Evolutionary conservation across 2,329 filamentous ascomycete genomes (phyloP), one percentile per base, ranked within the genome.

Genomic region (Trichophyton verrucosum): DNA sequence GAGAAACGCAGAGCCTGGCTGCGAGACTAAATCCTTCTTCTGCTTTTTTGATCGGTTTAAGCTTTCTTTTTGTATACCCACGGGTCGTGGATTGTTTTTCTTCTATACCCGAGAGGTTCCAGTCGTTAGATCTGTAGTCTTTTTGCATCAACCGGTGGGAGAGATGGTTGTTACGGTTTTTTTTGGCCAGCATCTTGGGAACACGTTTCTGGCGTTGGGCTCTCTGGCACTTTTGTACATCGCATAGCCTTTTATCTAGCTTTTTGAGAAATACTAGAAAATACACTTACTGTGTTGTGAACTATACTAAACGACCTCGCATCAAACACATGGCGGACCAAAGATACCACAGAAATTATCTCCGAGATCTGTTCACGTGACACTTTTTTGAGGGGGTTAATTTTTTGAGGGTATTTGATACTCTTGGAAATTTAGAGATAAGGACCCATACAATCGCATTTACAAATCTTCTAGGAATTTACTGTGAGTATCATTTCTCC

Each of bases 1-100:
- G 91, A 96, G 78, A 97, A 96, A 77, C 82, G 91, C 63, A 80
- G 91, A 65, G 92, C 91, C 8, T 99, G 94, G 90, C 75, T 97
- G 69, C 80, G 86, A 68, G 91, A 96, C 75, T 96, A 76, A 86
- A 63, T 8, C n/a, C 7, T 11, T 42, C 17, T 9, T 17, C 3
- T 11, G 22, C 55, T 20, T 11, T n/a, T 24, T 24, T 13, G 11
- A 24, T 22, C 9, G 22, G 20, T 2, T 27, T 20, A 27, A 17
- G 15, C 27, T 17, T 11, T 11, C 9, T 55, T 49, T 30, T 49
- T 49, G 46, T 49, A 49, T 49, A 49, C 22, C 24, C 20, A 13
- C 20, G 46, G 46, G 11, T 24, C 2, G 7, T 27, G 20, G 9
- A 15, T 49, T 49, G 3, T 27, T 49, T 17, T 15, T n/a, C 15